Evolutionary conservation across 2,329 filamentous ascomycete species (phyloP), one percentile per base, ranked within the genome.

Genomic region (Aspergillus neoniger): DNA sequence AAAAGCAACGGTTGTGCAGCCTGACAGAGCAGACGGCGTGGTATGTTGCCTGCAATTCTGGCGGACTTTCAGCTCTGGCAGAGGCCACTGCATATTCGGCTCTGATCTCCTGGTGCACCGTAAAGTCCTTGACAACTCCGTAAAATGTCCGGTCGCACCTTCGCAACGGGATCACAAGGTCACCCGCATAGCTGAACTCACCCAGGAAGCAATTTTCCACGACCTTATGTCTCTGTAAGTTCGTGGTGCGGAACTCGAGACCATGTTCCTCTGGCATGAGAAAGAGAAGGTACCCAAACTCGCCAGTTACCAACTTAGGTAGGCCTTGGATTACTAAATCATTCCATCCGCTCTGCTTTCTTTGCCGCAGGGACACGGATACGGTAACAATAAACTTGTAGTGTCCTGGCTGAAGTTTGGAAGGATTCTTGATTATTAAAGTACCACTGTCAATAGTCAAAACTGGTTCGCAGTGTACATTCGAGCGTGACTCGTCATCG

Each of bases 191-290:
- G 1, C 53, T 17, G 25, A 76, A 74, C 28, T 75, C 70, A 2
- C 68, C 72, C 58, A 72, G 65, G 41, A 76, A 65, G 38, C 69
- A 74, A 43, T 68, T 63, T 25, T 74, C 69, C 14, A 69, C 52
- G n/a, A 72, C 52, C 2, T 63, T 67, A 50, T 69, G 63, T 28
- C 69, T 63, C 23, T 66, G 66, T 10, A 74, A 60, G 39, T 67
- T 61, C 2, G 63, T 69, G 9, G 70, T 74, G 19, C 69, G 69
- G 30, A 73, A 67, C 28, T 74, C 73, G 23, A 76, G 59, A 2
- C 72, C 72, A 19, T 66, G 64, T 2, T 61, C 55, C 5, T 62
- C 61, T 2, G 73, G 72, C 15, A 69, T 66, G 9, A 63, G 64
- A 50, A 76, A 73, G 58, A 72, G 65, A 8, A 75, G 59, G 56